Percentiles rank a stretch among this genome's conserved stretches.
Conservation (phyloP, 352 stramenopile genomes). For the Phytophthora sp. region DNA sequence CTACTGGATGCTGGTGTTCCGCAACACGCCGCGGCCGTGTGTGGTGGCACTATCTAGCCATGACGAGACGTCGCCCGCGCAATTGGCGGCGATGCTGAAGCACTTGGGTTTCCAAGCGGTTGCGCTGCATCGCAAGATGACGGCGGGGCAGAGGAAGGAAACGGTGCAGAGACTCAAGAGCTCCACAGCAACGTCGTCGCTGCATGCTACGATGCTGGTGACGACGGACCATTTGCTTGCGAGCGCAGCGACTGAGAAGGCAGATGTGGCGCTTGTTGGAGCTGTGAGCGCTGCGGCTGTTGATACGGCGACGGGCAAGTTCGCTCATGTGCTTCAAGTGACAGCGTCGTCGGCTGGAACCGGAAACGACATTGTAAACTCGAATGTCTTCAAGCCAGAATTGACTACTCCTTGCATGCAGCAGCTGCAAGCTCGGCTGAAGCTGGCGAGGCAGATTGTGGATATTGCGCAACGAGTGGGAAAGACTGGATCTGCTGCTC, state of each 20-base stretch:
- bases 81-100: constrained; percentile 53
- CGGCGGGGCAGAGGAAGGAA: constrained; percentile 53
- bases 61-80: constrained; percentile 21
- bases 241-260: constrained; percentile 27
- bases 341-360: not conserved
- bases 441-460: constrained; percentile 64
- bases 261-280: constrained; percentile 49
- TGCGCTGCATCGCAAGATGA: constrained; percentile 79
- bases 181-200: not conserved
- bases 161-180: constrained; percentile 51
- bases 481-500: constrained; percentile 11
- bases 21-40: constrained; percentile 39
- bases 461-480: constrained; percentile 52
- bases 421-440: constrained; percentile 57
- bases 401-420: constrained; percentile 37
- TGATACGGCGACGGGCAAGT: constrained; percentile 40
- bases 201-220: constrained; percentile 54
- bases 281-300: constrained; percentile 6
- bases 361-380: constrained; percentile 7
- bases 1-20: constrained; percentile 71
- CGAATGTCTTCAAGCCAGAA: constrained; percentile 29
- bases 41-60: constrained; percentile 60
- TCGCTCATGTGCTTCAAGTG: constrained; percentile 39
- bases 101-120: constrained; percentile 66
- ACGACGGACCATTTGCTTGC: constrained; percentile 66